Evolutionary conservation across 108 stramenopile genomes (phyloP), one percentile per base, ranked within the genome.

Genomic region (Nitzschia sp.): DNA sequence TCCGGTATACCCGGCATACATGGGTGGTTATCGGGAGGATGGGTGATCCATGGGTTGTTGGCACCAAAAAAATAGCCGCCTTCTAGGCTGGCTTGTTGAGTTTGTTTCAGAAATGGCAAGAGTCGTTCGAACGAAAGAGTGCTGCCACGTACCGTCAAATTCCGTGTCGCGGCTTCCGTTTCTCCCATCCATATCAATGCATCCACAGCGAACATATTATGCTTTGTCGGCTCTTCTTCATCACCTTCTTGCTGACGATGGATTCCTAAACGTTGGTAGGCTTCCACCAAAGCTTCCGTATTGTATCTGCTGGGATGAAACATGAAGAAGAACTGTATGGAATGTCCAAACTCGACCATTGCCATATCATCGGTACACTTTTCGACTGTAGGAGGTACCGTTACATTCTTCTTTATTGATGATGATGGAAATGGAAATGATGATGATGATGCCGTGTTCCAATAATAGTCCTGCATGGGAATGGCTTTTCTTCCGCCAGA

Each of bases 1-100:
- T 75, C 74, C 16, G 74, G 74, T 2, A 75, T 61, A 2, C 74
- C 74, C 16, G 74, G 74, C 74, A 75, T 75, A 28, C 74, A 75
- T 2, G 74, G 60, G 55, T 75, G 74, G 50, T 64, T 50, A 52
- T 75, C 74, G 19, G 74, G 74, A 53, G 67, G 67, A 33, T 63
- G 29, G 2, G 48, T 54, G 19, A 76, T 77, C 62, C 76, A 63
- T n/a, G 69, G 69, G 66, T 77, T 77, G 45, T 77, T 60, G 15
- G 76, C 76, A 25, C 76, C 76, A 65, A 77, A 71, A 17, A 56
- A 65, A 6, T 29, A 17, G 3, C 68, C 68, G n/a, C n/a, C n/a
- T n/a, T n/a, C n/a, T 16, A 69, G 19, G 61, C 58, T 58, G 1
- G 54, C 25, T 22, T 45, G 48, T 55, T 75, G 74, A 5, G 41